phyloP scores from a whole-genome alignment of 75 land plant genomes.

The Selaginella moellendorffii region DNA sequence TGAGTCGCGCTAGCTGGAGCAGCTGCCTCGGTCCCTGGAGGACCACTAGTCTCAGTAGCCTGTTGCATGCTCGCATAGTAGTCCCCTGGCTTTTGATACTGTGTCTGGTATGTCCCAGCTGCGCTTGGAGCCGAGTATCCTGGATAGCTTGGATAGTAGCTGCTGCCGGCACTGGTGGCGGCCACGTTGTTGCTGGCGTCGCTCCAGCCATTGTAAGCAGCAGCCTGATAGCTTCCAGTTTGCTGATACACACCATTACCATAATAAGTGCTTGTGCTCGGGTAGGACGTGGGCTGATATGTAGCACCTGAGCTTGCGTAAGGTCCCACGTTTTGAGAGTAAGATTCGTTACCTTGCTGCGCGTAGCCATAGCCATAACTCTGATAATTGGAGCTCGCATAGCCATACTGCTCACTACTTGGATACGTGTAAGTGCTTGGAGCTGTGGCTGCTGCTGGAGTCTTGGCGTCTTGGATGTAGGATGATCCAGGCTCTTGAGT shows the following conservation, averaged over 20 bases:
- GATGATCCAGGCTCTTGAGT: neutral
- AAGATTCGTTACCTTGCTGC: slow-evolving; percentile 51
- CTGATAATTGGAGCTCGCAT: slow-evolving; percentile 23
- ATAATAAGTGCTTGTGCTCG: slow-evolving; percentile 50
- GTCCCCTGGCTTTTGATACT: too few relatives aligned
- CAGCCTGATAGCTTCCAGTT: slow-evolving; percentile 39
- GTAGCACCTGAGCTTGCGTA: slow-evolving; percentile 50
- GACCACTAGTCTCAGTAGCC: neutral
- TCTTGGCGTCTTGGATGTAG: neutral
- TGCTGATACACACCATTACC: slow-evolving; percentile 73
- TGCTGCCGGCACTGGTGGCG: slow-evolving; percentile 35
- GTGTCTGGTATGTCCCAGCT: too few relatives aligned
- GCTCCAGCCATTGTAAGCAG: slow-evolving; percentile 48
- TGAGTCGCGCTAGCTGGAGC: neutral
- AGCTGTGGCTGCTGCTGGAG: neutral
- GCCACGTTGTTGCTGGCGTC: slow-evolving; percentile 35
- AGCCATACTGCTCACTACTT: neutral
- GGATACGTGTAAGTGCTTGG: neutral
- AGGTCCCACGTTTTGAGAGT: slow-evolving; percentile 52
- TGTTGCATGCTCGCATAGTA: neutral
- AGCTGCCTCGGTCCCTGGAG: neutral
- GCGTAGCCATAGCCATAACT: slow-evolving; percentile 40
- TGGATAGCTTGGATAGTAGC: slow-evolving; percentile 8
- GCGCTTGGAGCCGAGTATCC: neutral
- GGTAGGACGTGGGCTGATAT: slow-evolving; percentile 73